Evolutionary conservation across 2,329 filamentous ascomycete species (phyloP).

Genomic region (Xylaria sp.): DNA sequence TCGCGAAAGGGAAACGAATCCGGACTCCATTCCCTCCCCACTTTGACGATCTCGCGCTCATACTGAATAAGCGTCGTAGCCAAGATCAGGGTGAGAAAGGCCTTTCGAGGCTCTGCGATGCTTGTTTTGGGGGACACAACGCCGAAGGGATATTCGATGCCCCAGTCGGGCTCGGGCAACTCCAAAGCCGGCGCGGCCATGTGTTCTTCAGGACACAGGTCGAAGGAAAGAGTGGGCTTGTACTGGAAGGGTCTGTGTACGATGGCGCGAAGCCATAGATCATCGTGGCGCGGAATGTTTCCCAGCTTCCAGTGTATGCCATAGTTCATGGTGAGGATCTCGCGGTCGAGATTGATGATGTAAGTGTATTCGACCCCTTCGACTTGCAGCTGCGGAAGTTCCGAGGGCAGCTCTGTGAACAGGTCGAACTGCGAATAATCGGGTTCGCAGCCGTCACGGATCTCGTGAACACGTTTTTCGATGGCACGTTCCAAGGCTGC

Average conservation of each 20-base stretch:
- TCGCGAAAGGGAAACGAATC: no score
- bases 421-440: neutral
- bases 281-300: neutral
- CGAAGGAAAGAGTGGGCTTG: neutral
- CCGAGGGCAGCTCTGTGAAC: neutral
- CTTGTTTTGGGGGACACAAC: neutral
- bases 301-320: constrained; percentile 20
- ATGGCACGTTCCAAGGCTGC: neutral
- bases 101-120: neutral
- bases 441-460: neutral
- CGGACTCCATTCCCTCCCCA: no score
- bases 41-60: no score
- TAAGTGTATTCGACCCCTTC: neutral
- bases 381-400: neutral
- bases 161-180: neutral
- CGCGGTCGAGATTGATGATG: constrained; percentile 24
- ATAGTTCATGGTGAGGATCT: constrained; percentile 13
- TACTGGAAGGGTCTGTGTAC: neutral
- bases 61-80: no score
- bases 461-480: constrained; percentile 13
- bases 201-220: neutral
- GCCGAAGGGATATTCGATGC: neutral
- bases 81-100: no score
- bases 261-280: constrained; percentile 1
- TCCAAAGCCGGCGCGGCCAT: constrained; percentile 11